Base-by-base conservation (phyloP, 495 filamentous ascomycete genomes). In the Aspergillus saccharolyticus region DNA sequence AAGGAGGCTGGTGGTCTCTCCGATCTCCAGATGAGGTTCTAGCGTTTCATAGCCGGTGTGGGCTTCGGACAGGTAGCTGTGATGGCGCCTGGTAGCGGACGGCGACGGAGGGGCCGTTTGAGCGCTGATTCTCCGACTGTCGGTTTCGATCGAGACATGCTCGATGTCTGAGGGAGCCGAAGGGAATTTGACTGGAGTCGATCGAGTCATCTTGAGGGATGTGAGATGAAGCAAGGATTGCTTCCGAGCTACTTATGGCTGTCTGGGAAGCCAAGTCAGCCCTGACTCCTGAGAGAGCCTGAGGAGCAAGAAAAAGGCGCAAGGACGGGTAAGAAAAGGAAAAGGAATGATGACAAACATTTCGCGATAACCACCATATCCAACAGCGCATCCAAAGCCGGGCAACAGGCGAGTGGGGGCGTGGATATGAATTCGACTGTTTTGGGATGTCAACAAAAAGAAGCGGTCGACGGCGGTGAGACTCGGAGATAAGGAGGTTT, bases 51-150 rank as follows among this genome's bases (percentile, higher is more conserved):
- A 73, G 15, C 63, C 69, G 9, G 70, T 73, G 39, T 74, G 72
- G 16, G 69, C 66, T 59, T 75, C 74, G 24, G 67, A 66, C 16
- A 71, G 66, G 54, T 70, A 63, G 56, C 69, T 71, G 54, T 72
- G 67, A 44, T 55, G 57, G 54, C 73, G 68, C 55, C 74, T 58
- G 63, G 70, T 66, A 17, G 68, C 68, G 14, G 63, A 63, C 1
- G 74, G 74, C 4, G 73, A 76, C 0, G 73, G 73, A 24, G 74
- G 74, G 39, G 73, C 74, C 14, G 74, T 76, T 53, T 67, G 66
- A 28, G 70, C 43, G 16, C 22, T 20, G 28, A 49, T 53, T 16
- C 48, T 46, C 10, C 19, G 56, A 44, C 19, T 14, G n/a, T 60
- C 59, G 56, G 55, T 46, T 19, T 58, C 59, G 42, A 28, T 18